Conservation (phyloP, 1,139 yeast genomes). For the Meyerozyma guilliermondii region DNA sequence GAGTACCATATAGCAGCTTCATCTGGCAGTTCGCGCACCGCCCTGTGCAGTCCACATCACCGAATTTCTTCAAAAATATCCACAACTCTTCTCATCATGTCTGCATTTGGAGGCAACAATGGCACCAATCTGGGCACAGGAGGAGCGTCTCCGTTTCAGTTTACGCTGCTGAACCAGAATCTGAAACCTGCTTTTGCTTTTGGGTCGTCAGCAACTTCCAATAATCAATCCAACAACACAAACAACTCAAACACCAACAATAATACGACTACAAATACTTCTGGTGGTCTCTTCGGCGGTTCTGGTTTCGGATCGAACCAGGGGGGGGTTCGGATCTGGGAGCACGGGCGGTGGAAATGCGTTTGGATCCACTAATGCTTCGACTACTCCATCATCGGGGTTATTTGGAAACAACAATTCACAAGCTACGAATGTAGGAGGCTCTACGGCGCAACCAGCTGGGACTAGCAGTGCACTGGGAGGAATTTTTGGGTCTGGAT, state of each 20-base stretch:
- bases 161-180: background rate
- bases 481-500: constrained; percentile 4
- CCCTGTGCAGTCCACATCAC: background rate
- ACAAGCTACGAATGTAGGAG: background rate
- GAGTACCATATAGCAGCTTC: no score
- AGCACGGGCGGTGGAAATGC: background rate
- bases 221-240: background rate
- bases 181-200: background rate
- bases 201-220: background rate
- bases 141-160: constrained; percentile 3
- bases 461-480: constrained; percentile 1
- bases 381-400: background rate
- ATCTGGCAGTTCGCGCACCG: no score
- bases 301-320: background rate
- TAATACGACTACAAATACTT: background rate
- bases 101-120: background rate
- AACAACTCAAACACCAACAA: background rate
- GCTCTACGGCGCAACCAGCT: constrained; percentile 2
- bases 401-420: constrained; percentile 1
- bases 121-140: constrained; percentile 1
- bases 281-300: constrained; percentile 1
- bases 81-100: background rate
- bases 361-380: background rate
- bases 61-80: background rate
- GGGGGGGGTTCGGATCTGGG: background rate